phyloP scores from a whole-genome alignment of 2,329 filamentous ascomycete species.

The Madurella mycetomatis region DNA sequence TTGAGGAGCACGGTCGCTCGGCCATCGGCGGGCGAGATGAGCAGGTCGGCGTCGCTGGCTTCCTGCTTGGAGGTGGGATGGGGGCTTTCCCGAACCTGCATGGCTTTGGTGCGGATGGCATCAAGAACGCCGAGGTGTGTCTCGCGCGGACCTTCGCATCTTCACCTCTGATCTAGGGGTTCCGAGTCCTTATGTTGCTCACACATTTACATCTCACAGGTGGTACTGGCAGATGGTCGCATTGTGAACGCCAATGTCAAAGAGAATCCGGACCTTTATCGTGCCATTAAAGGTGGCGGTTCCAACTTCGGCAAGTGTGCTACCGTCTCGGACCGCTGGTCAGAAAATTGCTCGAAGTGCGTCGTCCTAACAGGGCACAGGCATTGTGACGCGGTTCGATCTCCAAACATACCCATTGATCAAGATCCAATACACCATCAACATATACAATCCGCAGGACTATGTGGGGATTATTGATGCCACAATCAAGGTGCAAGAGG shows the following conservation, averaged over 20 bases:
- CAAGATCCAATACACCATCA: neutral
- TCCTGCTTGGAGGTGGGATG: slow-evolving; percentile 1
- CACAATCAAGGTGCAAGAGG: neutral
- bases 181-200: neutral
- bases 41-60: slow-evolving; percentile 1
- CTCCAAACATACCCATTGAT: slow-evolving; percentile 1
- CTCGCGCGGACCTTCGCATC: neutral
- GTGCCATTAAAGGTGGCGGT: neutral
- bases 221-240: neutral
- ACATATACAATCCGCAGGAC: neutral
- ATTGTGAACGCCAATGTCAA: neutral
- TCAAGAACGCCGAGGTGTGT: neutral
- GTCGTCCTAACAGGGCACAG: neutral
- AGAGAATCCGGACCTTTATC: neutral
- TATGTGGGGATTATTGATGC: neutral
- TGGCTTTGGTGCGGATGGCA: neutral
- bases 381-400: neutral
- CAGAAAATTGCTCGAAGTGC: no score
- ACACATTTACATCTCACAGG: neutral
- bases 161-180: neutral
- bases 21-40: neutral
- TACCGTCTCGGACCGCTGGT: neutral
- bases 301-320: neutral
- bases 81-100: neutral
- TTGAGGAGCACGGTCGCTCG: neutral